A percentile compares a stretch with the other conserved stretches of the same genome.
Evolutionary conservation across 176 grass and related monocot species (phyloP).

Genomic region (Oryza brachyantha): DNA sequence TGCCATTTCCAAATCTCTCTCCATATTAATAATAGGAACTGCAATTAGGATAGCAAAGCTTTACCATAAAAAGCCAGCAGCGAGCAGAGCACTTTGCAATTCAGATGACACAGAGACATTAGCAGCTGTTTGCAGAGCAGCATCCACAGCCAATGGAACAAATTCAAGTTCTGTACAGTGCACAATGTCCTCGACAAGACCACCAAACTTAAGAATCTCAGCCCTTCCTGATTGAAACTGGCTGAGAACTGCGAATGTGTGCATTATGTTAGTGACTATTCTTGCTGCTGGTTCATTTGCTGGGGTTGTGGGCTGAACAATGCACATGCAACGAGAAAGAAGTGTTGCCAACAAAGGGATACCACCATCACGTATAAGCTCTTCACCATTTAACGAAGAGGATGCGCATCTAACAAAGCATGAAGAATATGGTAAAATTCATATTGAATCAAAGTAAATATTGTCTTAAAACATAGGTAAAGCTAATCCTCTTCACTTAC

Average conservation of each 20-base stretch:
- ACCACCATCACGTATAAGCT: slow-evolving; percentile 92
- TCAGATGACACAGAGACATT: slow-evolving; percentile 78
- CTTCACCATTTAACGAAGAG: slow-evolving; percentile 95
- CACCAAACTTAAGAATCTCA: slow-evolving; percentile 85
- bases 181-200: slow-evolving; percentile 93
- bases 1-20: neutral
- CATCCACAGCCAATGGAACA: slow-evolving; percentile 86
- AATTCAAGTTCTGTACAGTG: slow-evolving; percentile 92
- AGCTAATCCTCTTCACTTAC: slow-evolving; percentile 48
- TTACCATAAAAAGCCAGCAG: slow-evolving; percentile 94
- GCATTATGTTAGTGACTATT: slow-evolving; percentile 97
- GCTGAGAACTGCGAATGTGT: slow-evolving; percentile 81
- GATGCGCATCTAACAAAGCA: slow-evolving; percentile 69
- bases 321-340: slow-evolving; percentile 95
- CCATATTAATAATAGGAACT: slow-evolving; percentile 5
- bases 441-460: slow-evolving; percentile 23
- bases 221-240: slow-evolving; percentile 78
- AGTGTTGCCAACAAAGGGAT: slow-evolving; percentile 92
- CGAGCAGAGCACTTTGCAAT: slow-evolving; percentile 79
- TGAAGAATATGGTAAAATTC: slow-evolving; percentile 25
- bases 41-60: slow-evolving; percentile 19
- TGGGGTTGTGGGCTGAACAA: slow-evolving; percentile 89
- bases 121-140: slow-evolving; percentile 77
- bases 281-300: slow-evolving; percentile 88
- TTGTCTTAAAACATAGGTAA: slow-evolving; percentile 9